Conservation (phyloP, 73 alveolate genomes). For the Paramecium pentaurelia region DNA sequence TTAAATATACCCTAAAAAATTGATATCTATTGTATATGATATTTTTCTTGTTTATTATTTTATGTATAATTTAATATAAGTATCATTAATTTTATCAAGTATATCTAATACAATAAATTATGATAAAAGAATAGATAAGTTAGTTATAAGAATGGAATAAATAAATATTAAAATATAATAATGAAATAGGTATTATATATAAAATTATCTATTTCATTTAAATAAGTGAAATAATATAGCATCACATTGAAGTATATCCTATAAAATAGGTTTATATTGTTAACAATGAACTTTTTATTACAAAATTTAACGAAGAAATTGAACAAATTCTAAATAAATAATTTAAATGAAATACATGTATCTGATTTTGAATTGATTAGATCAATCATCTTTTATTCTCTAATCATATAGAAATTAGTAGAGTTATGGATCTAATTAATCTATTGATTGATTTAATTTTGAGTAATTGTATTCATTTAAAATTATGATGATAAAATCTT, state of each 20-base stretch:
- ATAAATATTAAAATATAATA: too few species aligned
- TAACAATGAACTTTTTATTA: not conserved
- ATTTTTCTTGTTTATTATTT: not conserved
- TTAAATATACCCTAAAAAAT: not conserved
- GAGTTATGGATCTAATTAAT: not conserved
- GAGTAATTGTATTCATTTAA: not conserved
- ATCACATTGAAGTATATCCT: not conserved
- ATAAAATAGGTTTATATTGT: not conserved
- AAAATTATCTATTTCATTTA: not conserved
- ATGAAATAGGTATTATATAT: too few species aligned
- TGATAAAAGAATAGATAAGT: not conserved
- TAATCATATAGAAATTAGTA: not conserved
- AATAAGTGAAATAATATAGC: not conserved
- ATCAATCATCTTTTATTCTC: not conserved
- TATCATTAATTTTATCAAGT: not conserved
- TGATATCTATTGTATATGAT: not conserved
- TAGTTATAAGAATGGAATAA: too few species aligned
- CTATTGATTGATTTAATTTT: not conserved
- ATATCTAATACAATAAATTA: not conserved
- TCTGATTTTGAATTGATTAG: not conserved
- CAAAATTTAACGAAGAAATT: not conserved
- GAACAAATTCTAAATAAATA: not conserved
- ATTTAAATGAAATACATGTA: not conserved
- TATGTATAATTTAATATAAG: too few species aligned
- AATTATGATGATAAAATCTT: not conserved